Conservation (phyloP, 2,329 filamentous ascomycete genomes). For the Epichloe typhina region DNA sequence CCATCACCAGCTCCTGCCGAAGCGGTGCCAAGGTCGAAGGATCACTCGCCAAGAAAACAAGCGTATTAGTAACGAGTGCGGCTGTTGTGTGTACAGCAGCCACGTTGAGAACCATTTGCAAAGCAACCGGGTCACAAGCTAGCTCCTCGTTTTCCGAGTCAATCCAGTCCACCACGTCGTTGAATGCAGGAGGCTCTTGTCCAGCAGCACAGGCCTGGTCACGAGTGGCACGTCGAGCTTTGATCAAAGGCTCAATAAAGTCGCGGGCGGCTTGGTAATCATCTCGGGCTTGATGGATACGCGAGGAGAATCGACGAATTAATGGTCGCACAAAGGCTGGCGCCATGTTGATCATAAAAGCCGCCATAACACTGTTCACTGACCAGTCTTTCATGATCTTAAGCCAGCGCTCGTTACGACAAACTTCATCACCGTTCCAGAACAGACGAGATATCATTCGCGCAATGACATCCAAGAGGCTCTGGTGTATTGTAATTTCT, state of each 20-base stretch:
- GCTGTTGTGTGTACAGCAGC: conserved; percentile 7
- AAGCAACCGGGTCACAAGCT: conserved; percentile 7
- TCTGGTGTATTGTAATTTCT: conserved; percentile 2
- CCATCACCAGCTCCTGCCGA: conserved; percentile 2
- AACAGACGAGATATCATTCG: conserved; percentile 7
- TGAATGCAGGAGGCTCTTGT: neutral
- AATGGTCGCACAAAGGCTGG: conserved; percentile 4
- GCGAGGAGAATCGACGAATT: conserved; percentile 4
- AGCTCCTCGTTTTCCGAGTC: conserved; percentile 6
- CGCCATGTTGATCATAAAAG: conserved; percentile 7
- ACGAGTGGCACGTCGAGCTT: conserved; percentile 4
- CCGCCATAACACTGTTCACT: conserved; percentile 6
- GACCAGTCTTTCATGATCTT: conserved; percentile 7
- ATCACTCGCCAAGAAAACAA: conserved; percentile 5
- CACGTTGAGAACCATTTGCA: conserved; percentile 7
- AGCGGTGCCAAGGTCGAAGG: conserved; percentile 2
- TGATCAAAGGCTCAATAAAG: conserved; percentile 6
- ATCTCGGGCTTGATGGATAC: conserved; percentile 3
- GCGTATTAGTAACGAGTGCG: conserved; percentile 6
- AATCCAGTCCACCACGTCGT: conserved; percentile 8
- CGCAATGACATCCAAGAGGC: conserved; percentile 5
- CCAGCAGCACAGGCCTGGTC: neutral
- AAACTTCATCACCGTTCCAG: conserved; percentile 7
- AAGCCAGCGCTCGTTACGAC: conserved; percentile 5
- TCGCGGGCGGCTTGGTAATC: conserved; percentile 6